A percentile compares a stretch with the other conserved stretches of the same genome.
These are phyloP conservation scores for Uncinocarpus reesii DNA, from an alignment of 2,329 filamentous ascomycete genomes.

Conservation along the genomic window DNA sequence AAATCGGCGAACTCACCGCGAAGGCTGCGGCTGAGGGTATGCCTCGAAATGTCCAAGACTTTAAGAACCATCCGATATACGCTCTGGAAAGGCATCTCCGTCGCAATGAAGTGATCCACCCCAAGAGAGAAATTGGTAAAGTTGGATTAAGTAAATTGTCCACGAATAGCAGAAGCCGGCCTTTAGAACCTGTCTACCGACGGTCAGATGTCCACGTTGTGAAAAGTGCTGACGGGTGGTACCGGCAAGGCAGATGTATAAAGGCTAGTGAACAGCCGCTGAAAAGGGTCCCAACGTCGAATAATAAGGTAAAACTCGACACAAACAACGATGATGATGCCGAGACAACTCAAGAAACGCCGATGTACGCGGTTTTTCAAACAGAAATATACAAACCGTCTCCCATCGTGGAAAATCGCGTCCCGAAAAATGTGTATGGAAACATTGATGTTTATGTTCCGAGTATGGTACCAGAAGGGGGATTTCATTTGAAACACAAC, in stretches of 20 bases:
- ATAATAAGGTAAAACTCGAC: constrained; percentile 16
- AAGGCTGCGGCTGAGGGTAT: constrained; percentile 68
- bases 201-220: constrained; percentile 69
- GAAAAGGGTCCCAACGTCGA: constrained; percentile 49
- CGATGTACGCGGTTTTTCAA: constrained; percentile 50
- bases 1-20: constrained; percentile 63
- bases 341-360: constrained; percentile 45
- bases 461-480: constrained; percentile 53
- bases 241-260: constrained; percentile 71
- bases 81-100: constrained; percentile 77
- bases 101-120: constrained; percentile 70
- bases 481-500: constrained; percentile 46
- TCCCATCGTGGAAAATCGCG: constrained; percentile 59
- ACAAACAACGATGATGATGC: constrained; percentile 29
- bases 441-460: constrained; percentile 56
- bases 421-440: constrained; percentile 54
- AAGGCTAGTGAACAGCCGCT: constrained; percentile 68
- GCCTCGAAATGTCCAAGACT: constrained; percentile 76
- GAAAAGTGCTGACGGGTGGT: constrained; percentile 79
- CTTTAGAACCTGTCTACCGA: constrained; percentile 69
- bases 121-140: constrained; percentile 63
- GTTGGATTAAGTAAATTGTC: constrained; percentile 46
- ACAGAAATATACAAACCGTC: constrained; percentile 65
- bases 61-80: constrained; percentile 74
- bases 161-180: constrained; percentile 42